Evolutionary conservation across 768 basidiomycete species (phyloP).

Genomic region (Astraeus odoratus): DNA sequence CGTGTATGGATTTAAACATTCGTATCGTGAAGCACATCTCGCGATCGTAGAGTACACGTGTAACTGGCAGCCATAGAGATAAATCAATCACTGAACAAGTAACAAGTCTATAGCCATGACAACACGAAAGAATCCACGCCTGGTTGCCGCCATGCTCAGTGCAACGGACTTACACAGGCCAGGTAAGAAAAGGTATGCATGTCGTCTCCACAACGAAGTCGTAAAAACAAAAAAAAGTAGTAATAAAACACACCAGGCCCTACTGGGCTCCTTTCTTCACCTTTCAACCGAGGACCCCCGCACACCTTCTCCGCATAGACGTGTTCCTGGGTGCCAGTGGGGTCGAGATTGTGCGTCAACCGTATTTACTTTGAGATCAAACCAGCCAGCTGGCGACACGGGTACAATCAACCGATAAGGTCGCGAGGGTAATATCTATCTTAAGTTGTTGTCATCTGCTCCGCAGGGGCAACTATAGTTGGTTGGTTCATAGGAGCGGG

Average conservation of each 20-base stretch:
- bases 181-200: too few relatives aligned
- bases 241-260: too few relatives aligned
- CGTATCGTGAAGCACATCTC: not conserved
- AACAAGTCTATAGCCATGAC: not conserved
- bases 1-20: too few relatives aligned
- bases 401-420: not conserved
- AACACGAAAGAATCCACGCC: not conserved
- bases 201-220: too few relatives aligned
- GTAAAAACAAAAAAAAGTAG: too few relatives aligned
- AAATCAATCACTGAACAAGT: not conserved
- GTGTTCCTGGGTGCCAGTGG: too few relatives aligned
- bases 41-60: not conserved
- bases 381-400: not conserved
- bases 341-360: not conserved
- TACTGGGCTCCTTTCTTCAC: too few relatives aligned
- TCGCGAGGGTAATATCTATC: not conserved
- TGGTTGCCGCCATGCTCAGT: not conserved
- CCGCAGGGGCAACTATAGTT: not conserved
- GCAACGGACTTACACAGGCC: too few relatives aligned
- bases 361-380: not conserved
- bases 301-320: too few relatives aligned
- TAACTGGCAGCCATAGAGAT: not conserved
- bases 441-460: not conserved
- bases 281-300: too few relatives aligned
- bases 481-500: not conserved